These are phyloP conservation scores for Ophiocordyceps camponoti-saundersi DNA, from an alignment of 2,329 filamentous ascomycete genomes.

Conservation along the genomic window DNA sequence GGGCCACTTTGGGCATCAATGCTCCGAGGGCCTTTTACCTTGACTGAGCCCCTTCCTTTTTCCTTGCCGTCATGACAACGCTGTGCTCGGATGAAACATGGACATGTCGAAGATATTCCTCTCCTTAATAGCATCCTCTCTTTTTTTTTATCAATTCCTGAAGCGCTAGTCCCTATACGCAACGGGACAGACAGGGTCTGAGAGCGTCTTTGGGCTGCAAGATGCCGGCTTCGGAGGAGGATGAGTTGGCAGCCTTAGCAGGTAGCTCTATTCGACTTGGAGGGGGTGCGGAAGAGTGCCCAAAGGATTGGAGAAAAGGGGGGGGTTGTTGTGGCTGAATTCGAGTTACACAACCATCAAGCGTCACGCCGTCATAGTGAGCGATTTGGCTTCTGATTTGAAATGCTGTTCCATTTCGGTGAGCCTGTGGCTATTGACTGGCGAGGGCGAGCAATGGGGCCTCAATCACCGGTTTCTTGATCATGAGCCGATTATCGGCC, in stretches of 20 bases:
- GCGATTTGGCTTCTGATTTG: background rate
- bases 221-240: background rate
- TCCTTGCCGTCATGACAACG: background rate
- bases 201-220: background rate
- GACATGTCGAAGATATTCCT: background rate
- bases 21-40: background rate
- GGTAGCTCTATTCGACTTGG: background rate
- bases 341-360: background rate
- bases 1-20: constrained; percentile 3
- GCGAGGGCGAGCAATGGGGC: background rate
- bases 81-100: background rate
- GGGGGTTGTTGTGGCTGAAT: background rate
- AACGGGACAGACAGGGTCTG: background rate
- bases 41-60: background rate
- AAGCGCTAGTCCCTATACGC: background rate
- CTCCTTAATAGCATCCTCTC: background rate
- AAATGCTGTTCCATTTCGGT: background rate
- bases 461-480: background rate
- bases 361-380: background rate
- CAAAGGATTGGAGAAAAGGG: background rate
- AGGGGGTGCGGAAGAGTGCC: background rate
- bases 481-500: background rate
- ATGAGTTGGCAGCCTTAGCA: background rate
- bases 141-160: background rate
- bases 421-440: background rate